These are phyloP conservation scores for Candolleomyces eurysporus DNA, from an alignment of 768 basidiomycete species.

Conservation along the genomic window DNA sequence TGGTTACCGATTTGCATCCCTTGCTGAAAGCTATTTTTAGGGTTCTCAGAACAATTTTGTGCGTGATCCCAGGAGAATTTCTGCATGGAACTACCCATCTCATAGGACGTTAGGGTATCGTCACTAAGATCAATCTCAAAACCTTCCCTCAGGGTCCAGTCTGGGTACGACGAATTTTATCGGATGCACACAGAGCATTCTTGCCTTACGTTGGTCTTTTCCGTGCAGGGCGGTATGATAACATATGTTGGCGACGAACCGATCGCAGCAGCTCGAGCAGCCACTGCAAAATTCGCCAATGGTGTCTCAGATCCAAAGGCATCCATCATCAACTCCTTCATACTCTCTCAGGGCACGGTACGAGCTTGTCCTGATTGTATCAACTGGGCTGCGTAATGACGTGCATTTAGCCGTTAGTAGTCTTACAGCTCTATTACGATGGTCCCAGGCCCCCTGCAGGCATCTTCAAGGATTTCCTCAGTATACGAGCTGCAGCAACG, in stretches of 20 bases:
- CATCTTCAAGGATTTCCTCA: constrained; percentile 52
- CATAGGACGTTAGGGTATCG: constrained; percentile 42
- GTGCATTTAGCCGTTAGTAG: constrained; percentile 10
- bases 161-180: constrained; percentile 44
- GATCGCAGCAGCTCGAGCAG: constrained; percentile 28
- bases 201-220: neutral
- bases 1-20: neutral
- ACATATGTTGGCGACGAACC: constrained; percentile 19
- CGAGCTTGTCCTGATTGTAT: constrained; percentile 8
- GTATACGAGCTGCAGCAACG: constrained; percentile 34
- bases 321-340: constrained; percentile 44
- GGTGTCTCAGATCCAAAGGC: constrained; percentile 53
- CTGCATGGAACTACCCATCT: neutral
- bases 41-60: constrained; percentile 65
- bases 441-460: constrained; percentile 47
- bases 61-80: neutral
- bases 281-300: constrained; percentile 38
- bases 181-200: neutral
- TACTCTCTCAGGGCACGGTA: constrained; percentile 32
- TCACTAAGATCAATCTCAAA: constrained; percentile 55
- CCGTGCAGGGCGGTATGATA: constrained; percentile 50
- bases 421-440: constrained; percentile 55
- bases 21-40: constrained; percentile 22
- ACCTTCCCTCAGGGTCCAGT: constrained; percentile 54
- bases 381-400: neutral